Percentiles rank a stretch among this genome's conserved stretches.
Evolutionary conservation across 306 rosid genomes (phyloP).

Genomic region (Quercus parvula): DNA sequence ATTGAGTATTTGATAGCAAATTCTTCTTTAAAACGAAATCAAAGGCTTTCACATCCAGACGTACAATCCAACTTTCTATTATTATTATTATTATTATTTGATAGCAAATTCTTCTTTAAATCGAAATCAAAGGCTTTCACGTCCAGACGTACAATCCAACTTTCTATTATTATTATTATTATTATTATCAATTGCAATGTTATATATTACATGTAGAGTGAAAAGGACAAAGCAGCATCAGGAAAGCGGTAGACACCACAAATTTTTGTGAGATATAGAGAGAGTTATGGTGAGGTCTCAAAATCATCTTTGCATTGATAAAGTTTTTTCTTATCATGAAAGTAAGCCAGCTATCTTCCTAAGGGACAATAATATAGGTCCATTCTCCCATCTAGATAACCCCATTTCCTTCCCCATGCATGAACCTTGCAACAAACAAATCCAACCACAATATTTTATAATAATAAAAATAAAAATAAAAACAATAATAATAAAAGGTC

Average conservation of each 20-base stretch:
- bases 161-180: too few relatives aligned
- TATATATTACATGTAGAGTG: conserved; percentile 39
- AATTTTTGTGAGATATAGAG: conserved; percentile 24
- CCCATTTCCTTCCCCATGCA: conserved; percentile 47
- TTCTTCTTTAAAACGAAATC: too few relatives aligned
- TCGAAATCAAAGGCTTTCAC: too few relatives aligned
- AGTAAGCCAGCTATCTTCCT: conserved; percentile 36
- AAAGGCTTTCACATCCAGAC: too few relatives aligned
- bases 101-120: too few relatives aligned
- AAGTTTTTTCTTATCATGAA: conserved; percentile 58
- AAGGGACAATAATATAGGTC: conserved; percentile 43
- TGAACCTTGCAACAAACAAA: conserved; percentile 30
- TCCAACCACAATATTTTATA: neutral
- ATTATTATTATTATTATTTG: neutral
- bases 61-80: too few relatives aligned
- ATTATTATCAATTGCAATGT: conserved; percentile 30
- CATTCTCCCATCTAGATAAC: conserved; percentile 20
- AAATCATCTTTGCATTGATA: conserved; percentile 48
- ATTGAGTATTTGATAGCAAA: neutral
- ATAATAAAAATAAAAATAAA: too few relatives aligned
- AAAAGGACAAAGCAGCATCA: conserved; percentile 59
- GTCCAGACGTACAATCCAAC: too few relatives aligned
- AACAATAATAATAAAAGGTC: neutral
- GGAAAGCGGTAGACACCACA: conserved; percentile 27
- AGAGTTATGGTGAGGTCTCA: conserved; percentile 60